phyloP scores from a whole-genome alignment of 805 yeast species.

The Wickerhamomyces mucosus region DNA sequence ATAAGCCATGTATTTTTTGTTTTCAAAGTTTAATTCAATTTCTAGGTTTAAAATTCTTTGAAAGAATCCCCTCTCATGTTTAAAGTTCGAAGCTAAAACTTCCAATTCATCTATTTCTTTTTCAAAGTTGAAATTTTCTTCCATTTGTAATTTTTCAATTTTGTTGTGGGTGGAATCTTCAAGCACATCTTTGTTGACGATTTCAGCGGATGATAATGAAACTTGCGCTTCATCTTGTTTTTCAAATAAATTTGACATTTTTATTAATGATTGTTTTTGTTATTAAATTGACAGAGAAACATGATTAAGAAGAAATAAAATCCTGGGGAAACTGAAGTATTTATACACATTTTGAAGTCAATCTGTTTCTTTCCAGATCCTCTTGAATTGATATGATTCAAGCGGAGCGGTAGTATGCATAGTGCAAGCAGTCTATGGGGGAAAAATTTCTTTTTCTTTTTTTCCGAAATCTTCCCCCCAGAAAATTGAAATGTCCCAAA shows the following conservation, averaged over 20 bases:
- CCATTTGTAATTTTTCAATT: constrained; percentile 6
- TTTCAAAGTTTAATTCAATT: constrained; percentile 30
- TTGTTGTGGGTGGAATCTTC: constrained; percentile 10
- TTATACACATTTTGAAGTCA: too few relatives aligned
- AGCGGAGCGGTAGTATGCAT: too few relatives aligned
- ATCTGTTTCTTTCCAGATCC: too few relatives aligned
- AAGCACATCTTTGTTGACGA: constrained; percentile 3
- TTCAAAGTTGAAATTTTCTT: constrained; percentile 26
- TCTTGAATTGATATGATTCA: too few relatives aligned
- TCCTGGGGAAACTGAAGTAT: too few relatives aligned
- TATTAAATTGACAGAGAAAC: too few relatives aligned
- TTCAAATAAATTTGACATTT: constrained; percentile 6
- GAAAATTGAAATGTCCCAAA: too few relatives aligned
- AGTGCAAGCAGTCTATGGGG: too few relatives aligned
- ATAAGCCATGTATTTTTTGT: constrained; percentile 36
- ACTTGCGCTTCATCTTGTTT: constrained; percentile 4
- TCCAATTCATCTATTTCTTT: constrained; percentile 29
- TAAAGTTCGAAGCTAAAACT: constrained; percentile 15
- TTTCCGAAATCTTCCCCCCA: too few relatives aligned
- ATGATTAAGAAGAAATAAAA: too few relatives aligned
- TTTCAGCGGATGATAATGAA: constrained; percentile 3
- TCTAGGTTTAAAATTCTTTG: constrained; percentile 30
- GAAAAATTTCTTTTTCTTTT: too few relatives aligned
- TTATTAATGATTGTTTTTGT: too few relatives aligned
- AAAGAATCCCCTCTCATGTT: constrained; percentile 25